phyloP scores from a whole-genome alignment of 305 asterid genomes.

The Fraxinus angustifolia region DNA sequence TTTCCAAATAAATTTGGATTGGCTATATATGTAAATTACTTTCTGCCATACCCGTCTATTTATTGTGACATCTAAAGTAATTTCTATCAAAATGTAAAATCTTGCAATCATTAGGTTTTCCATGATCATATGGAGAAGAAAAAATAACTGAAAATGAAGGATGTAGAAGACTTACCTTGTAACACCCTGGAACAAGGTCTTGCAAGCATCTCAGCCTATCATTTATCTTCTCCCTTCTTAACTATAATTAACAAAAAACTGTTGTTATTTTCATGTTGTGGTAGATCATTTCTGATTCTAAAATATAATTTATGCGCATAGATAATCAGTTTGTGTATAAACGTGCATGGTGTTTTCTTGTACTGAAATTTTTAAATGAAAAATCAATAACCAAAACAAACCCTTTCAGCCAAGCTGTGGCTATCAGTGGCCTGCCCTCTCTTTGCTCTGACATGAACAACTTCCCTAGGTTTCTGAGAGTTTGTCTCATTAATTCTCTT shows the following conservation, averaged over 20 bases:
- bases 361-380: neutral
- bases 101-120: neutral
- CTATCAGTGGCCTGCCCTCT: constrained; percentile 99
- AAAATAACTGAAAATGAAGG: neutral
- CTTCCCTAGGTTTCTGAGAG: constrained; percentile 65
- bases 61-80: neutral
- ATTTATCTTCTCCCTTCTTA: constrained; percentile 84
- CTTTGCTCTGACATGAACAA: constrained; percentile 95
- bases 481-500: constrained; percentile 45
- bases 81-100: neutral
- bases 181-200: constrained; percentile 93
- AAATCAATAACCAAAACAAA: constrained; percentile 16
- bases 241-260: constrained; percentile 25
- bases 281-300: neutral
- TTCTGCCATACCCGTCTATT: neutral
- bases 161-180: constrained; percentile 47
- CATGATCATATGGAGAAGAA: neutral
- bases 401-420: constrained; percentile 98
- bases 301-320: neutral
- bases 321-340: neutral
- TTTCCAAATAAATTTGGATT: neutral
- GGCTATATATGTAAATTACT: neutral
- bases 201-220: constrained; percentile 82
- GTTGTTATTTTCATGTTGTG: neutral
- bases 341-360: neutral